phyloP scores from a whole-genome alignment of 495 filamentous ascomycete genomes.

The Glutinoglossum americanum region DNA sequence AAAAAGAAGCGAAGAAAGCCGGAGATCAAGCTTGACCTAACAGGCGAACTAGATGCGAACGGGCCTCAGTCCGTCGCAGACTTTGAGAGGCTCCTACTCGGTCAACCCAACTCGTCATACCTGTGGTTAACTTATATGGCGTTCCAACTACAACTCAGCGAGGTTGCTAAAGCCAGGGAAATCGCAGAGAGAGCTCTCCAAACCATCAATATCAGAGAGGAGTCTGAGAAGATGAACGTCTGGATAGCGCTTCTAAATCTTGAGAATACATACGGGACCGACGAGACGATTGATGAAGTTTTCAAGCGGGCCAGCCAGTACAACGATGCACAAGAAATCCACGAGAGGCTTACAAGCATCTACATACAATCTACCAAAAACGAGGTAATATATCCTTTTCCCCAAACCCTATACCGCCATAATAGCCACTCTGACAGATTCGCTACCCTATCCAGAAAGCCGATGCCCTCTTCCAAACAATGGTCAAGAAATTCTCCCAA shows the following conservation, averaged over 20 bases:
- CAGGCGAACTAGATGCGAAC: conserved; percentile 66
- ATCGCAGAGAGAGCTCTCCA: conserved; percentile 75
- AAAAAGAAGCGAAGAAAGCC: conserved; percentile 62
- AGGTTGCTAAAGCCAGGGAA: conserved; percentile 63
- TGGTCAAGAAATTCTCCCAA: conserved; percentile 64
- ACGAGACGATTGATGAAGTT: conserved; percentile 63
- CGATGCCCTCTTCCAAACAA: conserved; percentile 63
- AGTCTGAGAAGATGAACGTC: conserved; percentile 78
- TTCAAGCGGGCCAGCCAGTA: conserved; percentile 89
- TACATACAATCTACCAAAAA: conserved; percentile 80
- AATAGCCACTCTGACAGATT: conserved; percentile 6
- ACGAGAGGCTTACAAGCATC: conserved; percentile 77
- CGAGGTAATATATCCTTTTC: conserved; percentile 20
- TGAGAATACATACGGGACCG: conserved; percentile 73
- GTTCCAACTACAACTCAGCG: conserved; percentile 80
- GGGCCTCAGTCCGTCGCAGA: conserved; percentile 83
- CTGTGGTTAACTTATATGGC: conserved; percentile 95
- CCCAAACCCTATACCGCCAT: conserved; percentile 10
- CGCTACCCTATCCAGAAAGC: conserved; percentile 43
- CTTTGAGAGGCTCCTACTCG: conserved; percentile 80
- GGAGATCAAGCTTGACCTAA: conserved; percentile 68
- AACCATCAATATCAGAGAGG: conserved; percentile 70
- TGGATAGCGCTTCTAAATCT: conserved; percentile 90
- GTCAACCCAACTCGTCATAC: conserved; percentile 69
- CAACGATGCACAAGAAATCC: conserved; percentile 77